A percentile compares a stretch with the other conserved stretches of the same genome.
phyloP scores from a whole-genome alignment of 1,284 basidiomycete species.

The Ceratobasidium sp. region DNA sequence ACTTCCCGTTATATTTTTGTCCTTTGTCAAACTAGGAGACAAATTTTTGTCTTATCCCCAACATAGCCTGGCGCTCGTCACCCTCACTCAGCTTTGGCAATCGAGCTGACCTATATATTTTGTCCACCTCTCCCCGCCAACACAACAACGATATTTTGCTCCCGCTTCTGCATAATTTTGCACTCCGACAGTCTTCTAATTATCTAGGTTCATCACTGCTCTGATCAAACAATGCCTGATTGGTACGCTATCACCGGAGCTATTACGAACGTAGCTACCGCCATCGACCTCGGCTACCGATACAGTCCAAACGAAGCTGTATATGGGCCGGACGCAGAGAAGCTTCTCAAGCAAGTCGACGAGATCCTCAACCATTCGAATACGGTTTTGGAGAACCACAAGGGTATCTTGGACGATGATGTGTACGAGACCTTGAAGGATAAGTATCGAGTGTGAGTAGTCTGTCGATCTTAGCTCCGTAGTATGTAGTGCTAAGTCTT shows the following conservation, averaged over 20 bases:
- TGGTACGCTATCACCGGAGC: conserved; percentile 29
- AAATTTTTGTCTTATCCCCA: not conserved
- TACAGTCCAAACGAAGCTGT: conserved; percentile 11
- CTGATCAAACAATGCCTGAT: conserved; percentile 27
- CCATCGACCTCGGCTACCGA: conserved; percentile 14
- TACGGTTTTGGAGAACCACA: conserved; percentile 33
- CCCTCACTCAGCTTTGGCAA: not conserved
- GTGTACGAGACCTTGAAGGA: conserved; percentile 6
- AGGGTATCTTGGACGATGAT: conserved; percentile 6
- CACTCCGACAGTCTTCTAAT: conserved; percentile 21
- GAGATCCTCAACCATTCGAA: conserved; percentile 24
- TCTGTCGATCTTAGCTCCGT: not conserved
- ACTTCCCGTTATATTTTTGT: not conserved
- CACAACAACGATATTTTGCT: conserved; percentile 18
- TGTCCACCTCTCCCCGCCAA: not conserved
- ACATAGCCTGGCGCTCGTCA: not conserved
- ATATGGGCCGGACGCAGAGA: not conserved
- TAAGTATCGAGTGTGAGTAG: conserved; percentile 19
- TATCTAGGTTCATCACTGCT: not conserved
- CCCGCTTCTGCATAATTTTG: conserved; percentile 15
- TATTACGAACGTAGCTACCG: conserved; percentile 21
- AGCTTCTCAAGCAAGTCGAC: conserved; percentile 24
- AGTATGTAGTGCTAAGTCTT: not conserved
- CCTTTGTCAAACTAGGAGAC: conserved; percentile 12
- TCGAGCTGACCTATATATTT: not conserved